Evolutionary conservation across 768 basidiomycete species (phyloP).

Genomic region (Kwoniella europaea): DNA sequence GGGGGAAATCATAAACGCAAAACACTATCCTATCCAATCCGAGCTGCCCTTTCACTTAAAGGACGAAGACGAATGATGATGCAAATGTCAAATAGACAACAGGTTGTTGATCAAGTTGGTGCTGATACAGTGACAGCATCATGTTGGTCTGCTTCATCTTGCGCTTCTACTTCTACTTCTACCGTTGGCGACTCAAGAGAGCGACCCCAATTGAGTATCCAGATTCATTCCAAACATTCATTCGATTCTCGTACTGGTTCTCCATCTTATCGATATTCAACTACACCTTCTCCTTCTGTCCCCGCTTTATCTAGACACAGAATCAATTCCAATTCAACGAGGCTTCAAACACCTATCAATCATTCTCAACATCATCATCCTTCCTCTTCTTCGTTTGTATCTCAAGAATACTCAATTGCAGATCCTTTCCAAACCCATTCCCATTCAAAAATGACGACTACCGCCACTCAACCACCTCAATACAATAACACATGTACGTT

Average conservation of each 20-base stretch:
- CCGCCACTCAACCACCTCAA: neutral
- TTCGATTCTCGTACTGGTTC: neutral
- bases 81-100: too few species aligned
- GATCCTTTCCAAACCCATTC: neutral
- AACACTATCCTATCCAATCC: too few species aligned
- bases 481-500: neutral
- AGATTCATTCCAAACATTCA: slow-evolving; percentile 8
- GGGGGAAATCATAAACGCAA: too few species aligned
- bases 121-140: too few species aligned
- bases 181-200: neutral
- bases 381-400: neutral
- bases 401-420: neutral
- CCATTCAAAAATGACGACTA: slow-evolving; percentile 10
- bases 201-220: slow-evolving; percentile 10
- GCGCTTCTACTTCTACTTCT: neutral
- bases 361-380: neutral
- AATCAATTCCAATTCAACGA: slow-evolving; percentile 2
- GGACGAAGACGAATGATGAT: too few species aligned
- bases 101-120: too few species aligned
- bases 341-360: slow-evolving; percentile 11
- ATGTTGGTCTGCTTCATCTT: neutral
- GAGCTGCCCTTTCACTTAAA: too few species aligned
- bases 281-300: slow-evolving; percentile 10
- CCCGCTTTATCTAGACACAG: slow-evolving; percentile 8
- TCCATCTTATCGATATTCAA: neutral